Evolutionary conservation across 1,284 basidiomycete species (phyloP), one percentile per base, ranked within the genome.

Genomic region (Phenoliferia sp.): DNA sequence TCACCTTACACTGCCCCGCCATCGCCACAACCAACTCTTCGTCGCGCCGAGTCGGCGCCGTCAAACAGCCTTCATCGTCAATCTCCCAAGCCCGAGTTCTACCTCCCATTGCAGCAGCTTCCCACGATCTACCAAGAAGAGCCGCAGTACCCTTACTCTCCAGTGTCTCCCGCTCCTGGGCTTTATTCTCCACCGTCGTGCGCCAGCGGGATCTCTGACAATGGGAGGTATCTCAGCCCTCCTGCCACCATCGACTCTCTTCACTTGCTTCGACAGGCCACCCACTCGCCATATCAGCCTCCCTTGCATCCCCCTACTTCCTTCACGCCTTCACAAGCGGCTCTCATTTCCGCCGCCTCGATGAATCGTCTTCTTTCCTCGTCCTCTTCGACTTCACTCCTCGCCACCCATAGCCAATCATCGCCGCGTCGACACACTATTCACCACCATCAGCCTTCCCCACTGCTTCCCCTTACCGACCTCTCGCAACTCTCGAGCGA

Each of bases 291-390:
- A n/a, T n/a, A n/a, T n/a, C n/a, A n/a, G n/a, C n/a, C n/a, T n/a
- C n/a, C 12, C 65, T 54, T 10, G 5, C 48, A 52, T 26, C 48
- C 48, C 22, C 19, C 5, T 6, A 9, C 48, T 19, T 60, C 65
- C 2, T 64, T 59, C 7, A 33, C 17, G 28, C 22, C 33, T 9
- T 54, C 58, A 10, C 68, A 67, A 34, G 57, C 65, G 16, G 65
- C 60, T 12, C 68, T 69, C 62, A 35, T 64, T 28, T 56, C 62
- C 15, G 65, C 68, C 22, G 62, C 68, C 0, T 64, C 62, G 22
- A 69, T 69, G 65, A 69, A 69, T 54, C 68, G 68, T 1, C 65
- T 69, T 34, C 57, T 69, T 34, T 59, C 68, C 6, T 6, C 62
- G 62, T 19, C 52, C 19, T 31, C 54, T n/a, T n/a, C n/a, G n/a